These are phyloP conservation scores for Steccherinum ochraceum DNA, from an alignment of 768 basidiomycete genomes.

Conservation along the genomic window DNA sequence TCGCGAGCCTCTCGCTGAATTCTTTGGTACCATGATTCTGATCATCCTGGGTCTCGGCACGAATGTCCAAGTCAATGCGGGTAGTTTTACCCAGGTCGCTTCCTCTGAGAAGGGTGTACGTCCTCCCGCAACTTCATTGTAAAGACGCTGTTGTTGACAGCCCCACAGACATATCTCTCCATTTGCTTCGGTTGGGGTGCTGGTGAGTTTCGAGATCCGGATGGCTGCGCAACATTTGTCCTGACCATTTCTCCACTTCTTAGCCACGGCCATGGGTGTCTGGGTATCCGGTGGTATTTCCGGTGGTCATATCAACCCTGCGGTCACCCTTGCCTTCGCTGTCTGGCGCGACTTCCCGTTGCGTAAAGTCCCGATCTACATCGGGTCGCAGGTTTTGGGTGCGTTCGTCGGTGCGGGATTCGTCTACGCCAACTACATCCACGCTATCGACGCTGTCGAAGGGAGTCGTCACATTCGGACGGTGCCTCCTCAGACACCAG, in stretches of 20 bases:
- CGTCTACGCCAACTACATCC: conserved; percentile 59
- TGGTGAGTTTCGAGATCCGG: conserved; percentile 22
- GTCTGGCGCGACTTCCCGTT: conserved; percentile 70
- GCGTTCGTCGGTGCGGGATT: conserved; percentile 52
- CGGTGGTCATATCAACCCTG: conserved; percentile 53
- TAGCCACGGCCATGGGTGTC: conserved; percentile 56
- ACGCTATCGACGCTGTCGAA: conserved; percentile 61
- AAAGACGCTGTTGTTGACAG: not conserved
- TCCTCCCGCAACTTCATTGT: not conserved
- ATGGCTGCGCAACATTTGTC: not conserved
- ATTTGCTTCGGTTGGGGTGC: conserved; percentile 52
- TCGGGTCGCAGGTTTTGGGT: conserved; percentile 57
- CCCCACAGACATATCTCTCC: conserved; percentile 38
- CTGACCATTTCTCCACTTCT: conserved; percentile 1
- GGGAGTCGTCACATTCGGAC: conserved; percentile 49
- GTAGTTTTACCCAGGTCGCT: conserved; percentile 3
- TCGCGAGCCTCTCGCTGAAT: conserved; percentile 48
- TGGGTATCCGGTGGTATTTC: conserved; percentile 64
- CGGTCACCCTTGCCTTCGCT: conserved; percentile 62
- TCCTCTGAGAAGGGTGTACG: conserved; percentile 42
- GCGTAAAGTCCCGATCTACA: conserved; percentile 71
- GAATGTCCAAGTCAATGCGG: conserved; percentile 5
- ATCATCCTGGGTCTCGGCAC: conserved; percentile 11
- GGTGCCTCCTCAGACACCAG: conserved; percentile 23
- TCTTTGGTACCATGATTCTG: conserved; percentile 12